Evolutionary conservation across 2,329 filamentous ascomycete species (phyloP), one percentile per base, ranked within the genome.

Genomic region (Fusarium hainanense): DNA sequence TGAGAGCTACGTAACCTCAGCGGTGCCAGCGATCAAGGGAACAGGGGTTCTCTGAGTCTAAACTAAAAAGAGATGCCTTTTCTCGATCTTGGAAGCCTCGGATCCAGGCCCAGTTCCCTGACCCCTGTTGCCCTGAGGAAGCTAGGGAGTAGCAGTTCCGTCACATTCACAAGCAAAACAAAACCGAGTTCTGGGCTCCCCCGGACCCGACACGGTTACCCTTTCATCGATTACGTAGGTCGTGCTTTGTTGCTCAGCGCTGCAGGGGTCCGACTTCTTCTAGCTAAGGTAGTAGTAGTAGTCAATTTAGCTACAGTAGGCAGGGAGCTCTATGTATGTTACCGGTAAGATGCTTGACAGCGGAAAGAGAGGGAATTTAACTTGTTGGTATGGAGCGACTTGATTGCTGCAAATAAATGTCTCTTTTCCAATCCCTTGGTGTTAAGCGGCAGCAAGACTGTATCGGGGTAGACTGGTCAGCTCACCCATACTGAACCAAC

Each of bases 201-300:
- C 70, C 60, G 32, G 70, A 70, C 70, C 60, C 16, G 41, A 23
- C 41, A 23, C 41, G 13, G 41, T 43, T 43, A 43, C 41, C 41
- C 21, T 43, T 27, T n/a, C 52, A 73, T 69, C 61, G 34, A 71
- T 73, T 73, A 73, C 70, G 71, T 72, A 73, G 65, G 50, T 67
- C 30, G 50, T 63, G 43, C 30, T 59, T 30, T 49, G 59, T 52
- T 66, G 43, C 63, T 73, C 71, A 73, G 71, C 71, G 47, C 57
- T 48, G 57, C 71, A 73, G 71, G 71, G 70, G 71, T 55, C 50
- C 57, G 42, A 61, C 49, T 21, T 52, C 40, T 56, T 52, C 13
- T 23, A 43, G 55, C 32, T 42, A 51, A 42, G 55, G 40, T 42
- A 51, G 59, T 57, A 51, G 59, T 57, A 28, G 21, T 23, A 23